A percentile compares a stretch with the other conserved stretches of the same genome.
These are phyloP conservation scores for Nakaseomyces glabratus DNA, from an alignment of 1,139 yeast species.

Conservation along the genomic window DNA sequence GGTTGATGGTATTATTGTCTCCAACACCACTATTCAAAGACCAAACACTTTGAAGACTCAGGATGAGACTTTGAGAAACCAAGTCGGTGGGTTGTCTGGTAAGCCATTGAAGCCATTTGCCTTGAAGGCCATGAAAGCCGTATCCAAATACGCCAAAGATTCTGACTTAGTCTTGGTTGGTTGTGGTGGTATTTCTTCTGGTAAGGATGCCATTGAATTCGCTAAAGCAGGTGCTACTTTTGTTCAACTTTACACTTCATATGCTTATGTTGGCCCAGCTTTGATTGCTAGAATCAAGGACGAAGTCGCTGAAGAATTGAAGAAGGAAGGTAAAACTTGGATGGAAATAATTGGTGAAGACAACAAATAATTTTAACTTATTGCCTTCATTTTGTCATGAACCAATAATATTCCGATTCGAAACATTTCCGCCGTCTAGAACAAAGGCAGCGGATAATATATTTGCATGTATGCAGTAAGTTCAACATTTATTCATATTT, in stretches of 20 bases:
- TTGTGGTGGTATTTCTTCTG: slow-evolving; percentile 85
- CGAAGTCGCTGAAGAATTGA: slow-evolving; percentile 59
- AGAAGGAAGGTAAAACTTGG: slow-evolving; percentile 78
- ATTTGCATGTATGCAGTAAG: too few relatives aligned
- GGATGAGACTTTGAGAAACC: slow-evolving; percentile 37
- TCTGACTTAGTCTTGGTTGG: slow-evolving; percentile 67
- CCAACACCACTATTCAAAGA: slow-evolving; percentile 84
- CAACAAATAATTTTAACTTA: slow-evolving; percentile 24
- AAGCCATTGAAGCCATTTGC: slow-evolving; percentile 80
- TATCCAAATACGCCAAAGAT: slow-evolving; percentile 70
- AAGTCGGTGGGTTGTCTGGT: slow-evolving; percentile 89
- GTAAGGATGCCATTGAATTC: slow-evolving; percentile 82
- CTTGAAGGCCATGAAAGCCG: slow-evolving; percentile 55
- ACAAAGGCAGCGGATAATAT: too few relatives aligned
- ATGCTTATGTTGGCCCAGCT: slow-evolving; percentile 92
- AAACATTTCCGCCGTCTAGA: too few relatives aligned
- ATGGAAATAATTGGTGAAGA: slow-evolving; percentile 59
- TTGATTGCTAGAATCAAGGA: slow-evolving; percentile 68
- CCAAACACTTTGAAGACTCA: slow-evolving; percentile 49
- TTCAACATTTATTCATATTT: too few relatives aligned
- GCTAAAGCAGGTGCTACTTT: slow-evolving; percentile 91
- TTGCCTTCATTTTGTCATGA: slow-evolving; percentile 40
- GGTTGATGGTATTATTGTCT: slow-evolving; percentile 85
- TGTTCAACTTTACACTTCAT: slow-evolving; percentile 78
- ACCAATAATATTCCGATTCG: slow-evolving; percentile 42